Evolutionary conservation across 768 basidiomycete species (phyloP).

Genomic region (Leccinum rimulosum): DNA sequence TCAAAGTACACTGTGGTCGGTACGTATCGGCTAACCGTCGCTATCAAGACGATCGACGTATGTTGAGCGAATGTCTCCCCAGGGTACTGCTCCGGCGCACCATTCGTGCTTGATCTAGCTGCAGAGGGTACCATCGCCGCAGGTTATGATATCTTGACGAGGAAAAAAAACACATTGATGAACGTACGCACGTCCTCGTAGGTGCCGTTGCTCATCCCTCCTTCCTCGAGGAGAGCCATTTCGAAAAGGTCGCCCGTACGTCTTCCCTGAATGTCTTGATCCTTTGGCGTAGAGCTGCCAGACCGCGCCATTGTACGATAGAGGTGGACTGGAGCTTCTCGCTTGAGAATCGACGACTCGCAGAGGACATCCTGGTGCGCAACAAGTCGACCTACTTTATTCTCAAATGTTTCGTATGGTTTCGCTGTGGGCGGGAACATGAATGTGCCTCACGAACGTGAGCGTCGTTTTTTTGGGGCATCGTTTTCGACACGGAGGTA

Average conservation of each 20-base stretch:
- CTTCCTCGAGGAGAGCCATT: slow-evolving; percentile 50
- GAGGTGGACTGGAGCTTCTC: too few relatives aligned
- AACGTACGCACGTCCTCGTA: not conserved
- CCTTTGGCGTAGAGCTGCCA: too few relatives aligned
- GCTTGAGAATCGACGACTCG: too few relatives aligned
- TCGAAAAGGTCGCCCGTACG: slow-evolving; percentile 46
- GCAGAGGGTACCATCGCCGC: slow-evolving; percentile 43
- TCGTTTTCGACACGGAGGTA: too few relatives aligned
- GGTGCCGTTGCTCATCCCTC: slow-evolving; percentile 55
- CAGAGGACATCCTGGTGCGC: too few relatives aligned
- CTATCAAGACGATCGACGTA: too few relatives aligned
- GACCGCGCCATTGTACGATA: too few relatives aligned
- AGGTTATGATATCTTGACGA: slow-evolving; percentile 27
- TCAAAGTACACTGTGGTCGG: slow-evolving; percentile 44
- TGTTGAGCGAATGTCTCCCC: not conserved
- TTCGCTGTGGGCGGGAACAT: slow-evolving; percentile 20
- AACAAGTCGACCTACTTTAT: too few relatives aligned
- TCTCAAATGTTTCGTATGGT: slow-evolving; percentile 27
- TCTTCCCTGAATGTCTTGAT: not conserved
- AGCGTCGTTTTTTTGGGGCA: not conserved
- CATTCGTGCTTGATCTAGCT: slow-evolving; percentile 45
- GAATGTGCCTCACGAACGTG: slow-evolving; percentile 18
- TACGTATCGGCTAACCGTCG: slow-evolving; percentile 16
- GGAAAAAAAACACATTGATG: not conserved
- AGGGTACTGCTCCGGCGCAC: slow-evolving; percentile 60